A percentile compares a stretch with the other conserved stretches of the same genome.
phyloP scores from a whole-genome alignment of 345 rosid species.

The Streptanthus diversifolius region DNA sequence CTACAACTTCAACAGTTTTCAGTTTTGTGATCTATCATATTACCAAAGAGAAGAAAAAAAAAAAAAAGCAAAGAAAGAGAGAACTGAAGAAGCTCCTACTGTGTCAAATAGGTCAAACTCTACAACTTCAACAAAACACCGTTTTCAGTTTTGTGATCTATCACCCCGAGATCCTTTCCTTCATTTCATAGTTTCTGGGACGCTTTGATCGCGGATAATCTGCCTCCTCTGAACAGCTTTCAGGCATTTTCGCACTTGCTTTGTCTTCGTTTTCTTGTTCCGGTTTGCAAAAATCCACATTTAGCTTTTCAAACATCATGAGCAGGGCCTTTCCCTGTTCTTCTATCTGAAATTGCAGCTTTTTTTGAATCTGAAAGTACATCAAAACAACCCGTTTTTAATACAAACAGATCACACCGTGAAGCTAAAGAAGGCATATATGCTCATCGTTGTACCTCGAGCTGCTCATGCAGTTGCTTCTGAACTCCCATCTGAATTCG shows the following conservation, averaged over 20 bases:
- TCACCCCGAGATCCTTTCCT: constrained; percentile 1
- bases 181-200: constrained; percentile 45
- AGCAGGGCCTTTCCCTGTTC: constrained; percentile 72
- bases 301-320: constrained; percentile 65
- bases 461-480: constrained; percentile 81
- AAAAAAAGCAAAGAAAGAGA: too few species aligned
- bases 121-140: too few species aligned
- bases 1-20: background rate
- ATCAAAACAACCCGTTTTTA: background rate
- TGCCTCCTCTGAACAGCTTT: constrained; percentile 16
- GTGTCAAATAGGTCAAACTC: too few species aligned
- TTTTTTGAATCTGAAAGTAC: constrained; percentile 69
- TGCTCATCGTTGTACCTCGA: constrained; percentile 29
- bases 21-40: too few species aligned
- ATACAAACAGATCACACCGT: background rate
- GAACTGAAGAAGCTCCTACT: too few species aligned
- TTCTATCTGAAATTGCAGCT: constrained; percentile 67
- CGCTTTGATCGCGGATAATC: constrained; percentile 51
- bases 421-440: background rate
- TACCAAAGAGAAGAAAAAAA: too few species aligned
- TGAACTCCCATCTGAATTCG: constrained; percentile 91
- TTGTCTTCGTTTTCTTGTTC: constrained; percentile 35
- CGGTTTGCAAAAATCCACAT: constrained; percentile 45
- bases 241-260: constrained; percentile 29
- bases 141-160: constrained; percentile 3